A percentile compares a stretch with the other conserved stretches of the same genome.
Evolutionary conservation across 2,329 filamentous ascomycete genomes (phyloP).

Genomic region (Aspergillus sp.): DNA sequence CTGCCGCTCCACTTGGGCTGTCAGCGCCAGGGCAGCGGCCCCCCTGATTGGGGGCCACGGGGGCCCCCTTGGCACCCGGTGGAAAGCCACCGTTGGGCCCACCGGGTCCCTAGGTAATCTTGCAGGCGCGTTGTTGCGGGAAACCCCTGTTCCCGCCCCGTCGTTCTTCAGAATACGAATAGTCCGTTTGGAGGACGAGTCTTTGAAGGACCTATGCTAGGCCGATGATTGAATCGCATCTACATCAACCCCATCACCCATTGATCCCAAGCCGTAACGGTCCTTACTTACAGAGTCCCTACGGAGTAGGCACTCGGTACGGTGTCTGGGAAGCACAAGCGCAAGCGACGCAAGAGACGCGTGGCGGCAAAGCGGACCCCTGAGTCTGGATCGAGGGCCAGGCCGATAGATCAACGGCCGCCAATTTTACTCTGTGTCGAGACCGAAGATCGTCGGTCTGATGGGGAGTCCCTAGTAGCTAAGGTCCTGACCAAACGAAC

Average conservation of each 20-base stretch:
- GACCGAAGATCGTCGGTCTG: constrained; percentile 9
- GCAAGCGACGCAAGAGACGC: constrained; percentile 11
- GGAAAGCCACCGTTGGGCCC: constrained; percentile 21
- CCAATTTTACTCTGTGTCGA: constrained; percentile 15
- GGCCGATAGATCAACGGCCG: constrained; percentile 17
- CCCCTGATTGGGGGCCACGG: constrained; percentile 2
- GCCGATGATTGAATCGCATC: background rate
- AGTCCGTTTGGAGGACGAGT: background rate
- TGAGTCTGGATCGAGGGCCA: constrained; percentile 10
- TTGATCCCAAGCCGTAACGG: too few relatives aligned
- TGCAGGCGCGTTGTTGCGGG: constrained; percentile 18
- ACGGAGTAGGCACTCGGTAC: too few relatives aligned
- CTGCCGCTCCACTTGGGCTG: constrained; percentile 16
- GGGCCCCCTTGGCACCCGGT: background rate
- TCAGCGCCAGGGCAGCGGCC: constrained; percentile 8
- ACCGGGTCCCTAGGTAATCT: constrained; percentile 28
- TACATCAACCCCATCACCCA: too few relatives aligned
- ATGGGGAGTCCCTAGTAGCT: too few relatives aligned
- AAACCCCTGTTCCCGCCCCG: constrained; percentile 22
- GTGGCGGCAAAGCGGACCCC: constrained; percentile 10
- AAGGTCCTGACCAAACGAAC: too few relatives aligned
- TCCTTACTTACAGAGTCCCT: too few relatives aligned
- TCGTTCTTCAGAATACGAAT: constrained; percentile 18
- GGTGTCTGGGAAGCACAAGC: constrained; percentile 9
- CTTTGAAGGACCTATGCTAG: background rate